A percentile compares a stretch with the other conserved stretches of the same genome.
phyloP scores from a whole-genome alignment of 805 yeast species.

The Kazachstania psychrophila region DNA sequence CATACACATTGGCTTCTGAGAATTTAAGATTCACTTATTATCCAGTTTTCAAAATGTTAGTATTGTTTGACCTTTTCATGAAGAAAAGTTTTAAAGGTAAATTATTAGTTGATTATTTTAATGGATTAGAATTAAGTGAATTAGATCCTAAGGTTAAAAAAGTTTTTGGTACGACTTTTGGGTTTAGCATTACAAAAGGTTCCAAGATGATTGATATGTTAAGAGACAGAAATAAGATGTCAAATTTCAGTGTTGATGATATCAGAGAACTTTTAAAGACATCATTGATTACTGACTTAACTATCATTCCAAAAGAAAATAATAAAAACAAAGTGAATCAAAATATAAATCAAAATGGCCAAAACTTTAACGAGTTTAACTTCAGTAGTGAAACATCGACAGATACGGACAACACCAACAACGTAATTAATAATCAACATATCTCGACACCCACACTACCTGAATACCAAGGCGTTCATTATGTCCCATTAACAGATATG shows the following conservation, averaged over 20 bases:
- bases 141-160: conserved; percentile 16
- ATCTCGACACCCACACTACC: too few relatives aligned
- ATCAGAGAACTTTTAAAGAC: conserved; percentile 2
- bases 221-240: conserved; percentile 13
- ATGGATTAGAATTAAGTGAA: conserved; percentile 9
- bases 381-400: too few relatives aligned
- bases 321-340: neutral
- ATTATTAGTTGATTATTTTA: conserved; percentile 11
- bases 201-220: conserved; percentile 13
- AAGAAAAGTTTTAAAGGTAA: conserved; percentile 20
- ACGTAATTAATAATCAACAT: too few relatives aligned
- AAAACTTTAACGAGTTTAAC: too few relatives aligned
- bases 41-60: conserved; percentile 25
- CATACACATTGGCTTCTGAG: conserved; percentile 18
- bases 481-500: too few relatives aligned
- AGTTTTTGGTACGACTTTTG: conserved; percentile 18
- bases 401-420: too few relatives aligned
- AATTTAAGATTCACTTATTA: conserved; percentile 25
- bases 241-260: conserved; percentile 5
- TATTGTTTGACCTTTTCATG: conserved; percentile 22
- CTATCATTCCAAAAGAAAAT: neutral
- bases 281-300: neutral
- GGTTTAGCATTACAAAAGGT: conserved; percentile 14
- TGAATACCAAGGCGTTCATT: too few relatives aligned
- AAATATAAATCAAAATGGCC: too few relatives aligned